Evolutionary conservation across 768 basidiomycete species (phyloP), one percentile per base, ranked within the genome.

Genomic region (Lactarius vividus): DNA sequence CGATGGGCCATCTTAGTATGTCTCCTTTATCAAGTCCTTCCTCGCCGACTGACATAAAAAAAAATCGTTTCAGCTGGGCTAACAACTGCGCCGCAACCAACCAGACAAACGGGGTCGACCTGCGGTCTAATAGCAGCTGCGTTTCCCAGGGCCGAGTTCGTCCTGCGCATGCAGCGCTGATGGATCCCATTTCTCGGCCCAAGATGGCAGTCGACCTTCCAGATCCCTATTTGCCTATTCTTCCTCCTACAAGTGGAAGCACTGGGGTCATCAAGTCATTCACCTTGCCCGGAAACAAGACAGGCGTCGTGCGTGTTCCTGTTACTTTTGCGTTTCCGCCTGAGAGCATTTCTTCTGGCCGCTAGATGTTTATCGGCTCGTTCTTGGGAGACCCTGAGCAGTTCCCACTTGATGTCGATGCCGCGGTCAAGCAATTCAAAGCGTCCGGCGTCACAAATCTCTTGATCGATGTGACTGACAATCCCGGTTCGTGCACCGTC

Each of bases 391-490:
- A 85, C 70, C 85, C 81, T 70, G 69, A 75, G 55, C 74, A 77
- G 37, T 87, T 87, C 80, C 84, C 85, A 73, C 66, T 72, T 0
- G 85, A 87, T 67, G 77, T 80, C 0, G 79, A 77, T 2, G 75
- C 81, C 9, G 79, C 83, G 1, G 73, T 86, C 64, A 69, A 69
- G 1, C 70, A 78, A 4, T 84, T 88, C 75, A 73, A 84, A 67
- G 67, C 72, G 0, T 77, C 79, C 1, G 83, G 82, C 4, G 82
- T 85, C 15, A 81, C 77, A 0, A 80, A 78, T 31, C 73, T 88
- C 13, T 69, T 88, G 29, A 78, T 88, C 46, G 87, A 88, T 71
- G 71, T 87, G 39, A 83, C 83, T 13, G 83, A 87, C 72, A 89
- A 89, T 69, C 82, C 82, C 61, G 87, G 86, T 82, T 53, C 20